Evolutionary conservation across 2,329 filamentous ascomycete genomes (phyloP), one percentile per base, ranked within the genome.

Genomic region (Colletotrichum sp.): DNA sequence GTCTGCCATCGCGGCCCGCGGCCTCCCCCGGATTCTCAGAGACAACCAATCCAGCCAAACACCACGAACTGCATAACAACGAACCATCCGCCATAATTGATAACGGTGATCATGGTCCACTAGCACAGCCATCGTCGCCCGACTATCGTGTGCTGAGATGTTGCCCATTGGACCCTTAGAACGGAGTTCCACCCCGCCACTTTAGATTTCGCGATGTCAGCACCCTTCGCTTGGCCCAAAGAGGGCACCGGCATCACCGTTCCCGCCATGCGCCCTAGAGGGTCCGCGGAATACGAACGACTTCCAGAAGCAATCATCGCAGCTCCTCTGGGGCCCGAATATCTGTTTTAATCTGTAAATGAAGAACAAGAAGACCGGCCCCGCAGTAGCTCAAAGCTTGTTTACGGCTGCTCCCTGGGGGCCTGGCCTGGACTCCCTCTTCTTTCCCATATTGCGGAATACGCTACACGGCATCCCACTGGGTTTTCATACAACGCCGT

Each of bases 301-400:
- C 30, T 61, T 39, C 60, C 63, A 72, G 52, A 67, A 66, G 43
- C 36, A 18, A 39, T 39, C 36, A 39, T 39, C 16, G 36, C 36
- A 59, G 55, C 18, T 65, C 10, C 9, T 30, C 15, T 12, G 55
- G 55, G 52, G 64, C 36, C 32, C 57, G 39, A 26, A 30, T 24
- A 52, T 70, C 59, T 65, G 24, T 34, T 39, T 55, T 36, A 68
- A 59, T 39, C 32, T 68, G 32, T 55, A 39, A 18, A 21, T 21
- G 43, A 32, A 39, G 43, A 57, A 43, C 34, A 61, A 28, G 57
- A 57, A 55, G 55, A 34, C 71, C 39, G n/a, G 43, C 43, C 43
- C 66, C 67, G 67, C 71, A 71, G 26, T 26, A 70, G 18, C 63
- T 48, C 57, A 75, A 75, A 75, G 73, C 70, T 75, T 75, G 69